Evolutionary conservation across 106 monocot species (phyloP).

Genomic region (Dendrobium nobile): DNA sequence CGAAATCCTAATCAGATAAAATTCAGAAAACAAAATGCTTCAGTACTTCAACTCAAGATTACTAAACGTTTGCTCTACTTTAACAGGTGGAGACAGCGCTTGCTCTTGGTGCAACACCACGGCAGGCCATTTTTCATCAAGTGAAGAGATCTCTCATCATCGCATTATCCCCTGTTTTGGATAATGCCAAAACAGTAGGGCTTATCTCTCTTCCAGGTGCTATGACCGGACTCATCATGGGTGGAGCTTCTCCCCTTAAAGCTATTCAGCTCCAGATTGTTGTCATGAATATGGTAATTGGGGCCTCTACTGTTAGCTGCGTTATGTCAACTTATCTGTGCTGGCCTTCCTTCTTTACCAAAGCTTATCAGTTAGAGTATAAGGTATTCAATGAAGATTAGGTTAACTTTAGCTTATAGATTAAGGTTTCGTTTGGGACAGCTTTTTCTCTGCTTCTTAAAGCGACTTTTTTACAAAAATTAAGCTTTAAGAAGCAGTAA

Average conservation of each 20-base stretch:
- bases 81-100: constrained; percentile 76
- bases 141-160: constrained; percentile 71
- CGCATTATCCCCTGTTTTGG: constrained; percentile 73
- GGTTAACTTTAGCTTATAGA: no score
- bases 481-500: no score
- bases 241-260: constrained; percentile 81
- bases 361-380: constrained; percentile 62
- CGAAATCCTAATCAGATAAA: no score
- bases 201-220: constrained; percentile 83
- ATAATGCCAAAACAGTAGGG: constrained; percentile 93
- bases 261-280: constrained; percentile 94
- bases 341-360: constrained; percentile 90
- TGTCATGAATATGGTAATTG: constrained; percentile 91
- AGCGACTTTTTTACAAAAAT: no score
- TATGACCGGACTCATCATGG: constrained; percentile 96
- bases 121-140: constrained; percentile 72
- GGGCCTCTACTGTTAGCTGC: constrained; percentile 79
- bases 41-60: no score
- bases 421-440: no score
- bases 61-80: neutral
- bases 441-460: no score
- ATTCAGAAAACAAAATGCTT: no score
- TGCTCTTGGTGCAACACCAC: constrained; percentile 83
- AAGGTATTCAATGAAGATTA: constrained; percentile 45
- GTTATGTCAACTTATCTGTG: constrained; percentile 76